phyloP scores from a whole-genome alignment of 2,329 filamentous ascomycete species.

The Alternaria atra region DNA sequence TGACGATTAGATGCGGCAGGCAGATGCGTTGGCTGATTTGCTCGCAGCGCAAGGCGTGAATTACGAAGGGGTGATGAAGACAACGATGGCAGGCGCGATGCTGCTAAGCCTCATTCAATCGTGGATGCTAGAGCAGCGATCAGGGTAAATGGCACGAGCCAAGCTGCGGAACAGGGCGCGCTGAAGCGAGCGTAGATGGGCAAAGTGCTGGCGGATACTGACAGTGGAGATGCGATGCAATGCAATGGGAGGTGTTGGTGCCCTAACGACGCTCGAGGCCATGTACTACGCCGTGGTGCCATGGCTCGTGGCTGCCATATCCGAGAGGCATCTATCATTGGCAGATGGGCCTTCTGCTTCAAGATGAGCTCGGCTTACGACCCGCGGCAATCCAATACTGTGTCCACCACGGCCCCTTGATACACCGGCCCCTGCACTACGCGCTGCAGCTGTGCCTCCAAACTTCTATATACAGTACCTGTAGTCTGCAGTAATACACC shows the following conservation, averaged over 20 bases:
- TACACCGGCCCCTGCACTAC: slow-evolving; percentile 11
- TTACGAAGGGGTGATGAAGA: background rate
- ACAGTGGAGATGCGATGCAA: slow-evolving; percentile 1
- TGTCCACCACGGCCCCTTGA: slow-evolving; percentile 3
- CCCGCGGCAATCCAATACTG: background rate
- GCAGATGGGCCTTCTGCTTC: slow-evolving; percentile 11
- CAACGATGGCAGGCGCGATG: slow-evolving; percentile 9
- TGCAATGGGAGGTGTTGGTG: slow-evolving; percentile 1
- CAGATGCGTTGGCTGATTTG: background rate
- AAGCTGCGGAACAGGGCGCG: slow-evolving; percentile 13
- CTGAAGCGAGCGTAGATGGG: slow-evolving; percentile 5
- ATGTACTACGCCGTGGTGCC: background rate
- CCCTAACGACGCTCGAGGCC: slow-evolving; percentile 3
- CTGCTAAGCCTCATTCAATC: slow-evolving; percentile 21
- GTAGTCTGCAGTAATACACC: background rate
- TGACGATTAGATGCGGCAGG: background rate
- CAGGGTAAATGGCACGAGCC: slow-evolving; percentile 18
- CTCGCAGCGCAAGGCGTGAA: background rate
- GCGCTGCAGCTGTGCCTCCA: slow-evolving; percentile 10
- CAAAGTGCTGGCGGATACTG: background rate
- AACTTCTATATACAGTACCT: slow-evolving; percentile 5
- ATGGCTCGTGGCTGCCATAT: slow-evolving; percentile 7
- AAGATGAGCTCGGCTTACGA: slow-evolving; percentile 5
- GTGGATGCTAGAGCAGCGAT: slow-evolving; percentile 13
- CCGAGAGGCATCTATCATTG: slow-evolving; percentile 4